Conservation (phyloP, 2,329 filamentous ascomycete species). For the Colletotrichum limetticola region DNA sequence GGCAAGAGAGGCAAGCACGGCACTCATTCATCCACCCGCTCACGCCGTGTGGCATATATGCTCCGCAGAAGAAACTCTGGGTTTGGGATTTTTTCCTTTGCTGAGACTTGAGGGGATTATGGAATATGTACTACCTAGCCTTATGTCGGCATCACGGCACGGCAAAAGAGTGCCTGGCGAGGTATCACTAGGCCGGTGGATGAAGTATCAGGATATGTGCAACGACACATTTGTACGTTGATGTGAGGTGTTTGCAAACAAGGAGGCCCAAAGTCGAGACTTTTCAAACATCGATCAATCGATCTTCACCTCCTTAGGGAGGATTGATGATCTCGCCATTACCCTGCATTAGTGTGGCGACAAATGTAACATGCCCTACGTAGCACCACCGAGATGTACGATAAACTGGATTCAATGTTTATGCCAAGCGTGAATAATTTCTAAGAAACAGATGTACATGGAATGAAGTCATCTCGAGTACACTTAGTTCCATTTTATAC, state of each 20-base stretch:
- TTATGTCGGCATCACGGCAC: not conserved
- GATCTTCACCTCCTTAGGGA: not conserved
- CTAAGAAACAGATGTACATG: not conserved
- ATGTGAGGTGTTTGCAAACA: not conserved
- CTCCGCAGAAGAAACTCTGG: not conserved
- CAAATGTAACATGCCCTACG: not conserved
- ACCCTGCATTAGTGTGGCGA: not conserved
- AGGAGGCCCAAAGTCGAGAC: not conserved
- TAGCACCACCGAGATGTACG: not conserved
- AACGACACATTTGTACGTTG: not conserved
- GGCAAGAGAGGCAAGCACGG: not conserved
- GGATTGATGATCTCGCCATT: not conserved
- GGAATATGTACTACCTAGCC: not conserved
- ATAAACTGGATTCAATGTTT: not conserved
- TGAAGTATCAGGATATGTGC: not conserved
- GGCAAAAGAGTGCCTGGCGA: not conserved
- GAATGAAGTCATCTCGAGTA: not conserved
- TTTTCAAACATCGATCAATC: not conserved
- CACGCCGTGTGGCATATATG: not conserved
- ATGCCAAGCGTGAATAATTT: not conserved
- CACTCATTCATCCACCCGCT: not conserved
- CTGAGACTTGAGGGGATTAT: not conserved
- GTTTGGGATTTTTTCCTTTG: constrained; percentile 11
- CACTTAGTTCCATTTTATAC: not conserved
- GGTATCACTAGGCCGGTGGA: not conserved